A percentile compares a stretch with the other conserved stretches of the same genome.
These are phyloP conservation scores for Camellia oleifera DNA, from an alignment of 179 eudicot species.

Conservation along the genomic window DNA sequence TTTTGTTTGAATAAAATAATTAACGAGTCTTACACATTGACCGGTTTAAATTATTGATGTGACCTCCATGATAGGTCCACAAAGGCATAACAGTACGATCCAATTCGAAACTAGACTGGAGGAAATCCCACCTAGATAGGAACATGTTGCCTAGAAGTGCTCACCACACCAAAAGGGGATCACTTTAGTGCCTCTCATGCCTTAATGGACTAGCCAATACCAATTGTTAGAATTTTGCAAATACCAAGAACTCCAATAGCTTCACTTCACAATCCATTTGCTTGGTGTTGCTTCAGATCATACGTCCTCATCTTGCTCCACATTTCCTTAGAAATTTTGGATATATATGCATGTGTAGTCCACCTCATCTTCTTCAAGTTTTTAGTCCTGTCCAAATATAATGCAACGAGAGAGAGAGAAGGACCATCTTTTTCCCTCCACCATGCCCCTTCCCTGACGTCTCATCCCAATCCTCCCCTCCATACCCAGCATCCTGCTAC, in stretches of 20 bases:
- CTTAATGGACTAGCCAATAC: neutral
- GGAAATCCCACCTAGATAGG: neutral
- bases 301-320: neutral
- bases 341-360: neutral
- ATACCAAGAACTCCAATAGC: neutral
- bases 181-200: neutral
- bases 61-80: too few relatives aligned
- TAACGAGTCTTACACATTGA: too few relatives aligned
- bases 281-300: neutral
- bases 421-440: slow-evolving; percentile 1
- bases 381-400: neutral
- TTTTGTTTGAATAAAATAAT: too few relatives aligned
- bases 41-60: too few relatives aligned
- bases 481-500: neutral
- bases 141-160: slow-evolving; percentile 7
- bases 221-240: neutral
- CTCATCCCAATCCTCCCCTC: neutral
- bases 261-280: neutral
- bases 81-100: too few relatives aligned
- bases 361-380: neutral
- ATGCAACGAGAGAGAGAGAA: too few relatives aligned
- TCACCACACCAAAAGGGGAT: neutral
- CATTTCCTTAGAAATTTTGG: too few relatives aligned
- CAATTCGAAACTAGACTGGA: too few relatives aligned
- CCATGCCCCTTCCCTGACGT: slow-evolving; percentile 11